Conservation (phyloP, 2,329 filamentous ascomycete genomes). For the Bipolaris gigantea region DNA sequence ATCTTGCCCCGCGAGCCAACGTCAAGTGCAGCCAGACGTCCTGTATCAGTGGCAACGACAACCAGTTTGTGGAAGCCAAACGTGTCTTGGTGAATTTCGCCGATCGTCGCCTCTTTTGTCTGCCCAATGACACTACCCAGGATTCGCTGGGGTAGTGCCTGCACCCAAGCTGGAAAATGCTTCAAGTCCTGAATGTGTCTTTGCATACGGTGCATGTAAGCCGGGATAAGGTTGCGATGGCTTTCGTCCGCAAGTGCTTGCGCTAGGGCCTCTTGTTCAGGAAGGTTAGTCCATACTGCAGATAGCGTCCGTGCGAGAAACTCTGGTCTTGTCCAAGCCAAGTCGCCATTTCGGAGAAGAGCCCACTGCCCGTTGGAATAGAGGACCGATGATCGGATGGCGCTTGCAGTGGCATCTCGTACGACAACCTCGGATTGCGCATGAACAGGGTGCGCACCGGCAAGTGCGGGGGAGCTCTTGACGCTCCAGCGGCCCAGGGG, state of each 20-base stretch:
- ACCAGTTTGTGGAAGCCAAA: slow-evolving; percentile 91
- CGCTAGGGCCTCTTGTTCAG: slow-evolving; percentile 71
- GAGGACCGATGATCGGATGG: slow-evolving; percentile 75
- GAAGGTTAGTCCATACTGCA: slow-evolving; percentile 78
- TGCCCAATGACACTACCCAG: slow-evolving; percentile 58
- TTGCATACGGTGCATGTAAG: slow-evolving; percentile 85
- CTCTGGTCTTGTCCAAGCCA: slow-evolving; percentile 80
- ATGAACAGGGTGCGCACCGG: slow-evolving; percentile 56
- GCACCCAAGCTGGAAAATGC: slow-evolving; percentile 73
- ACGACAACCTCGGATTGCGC: slow-evolving; percentile 81
- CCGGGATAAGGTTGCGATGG: slow-evolving; percentile 74
- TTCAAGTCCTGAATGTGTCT: slow-evolving; percentile 80
- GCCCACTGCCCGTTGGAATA: slow-evolving; percentile 73
- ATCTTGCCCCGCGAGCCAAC: slow-evolving; percentile 72
- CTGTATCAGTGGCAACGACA: slow-evolving; percentile 76
- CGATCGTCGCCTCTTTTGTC: slow-evolving; percentile 59
- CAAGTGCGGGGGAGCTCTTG: slow-evolving; percentile 45
- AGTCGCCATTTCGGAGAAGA: slow-evolving; percentile 78
- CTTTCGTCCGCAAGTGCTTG: slow-evolving; percentile 84
- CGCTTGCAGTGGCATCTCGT: slow-evolving; percentile 67
- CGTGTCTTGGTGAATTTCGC: slow-evolving; percentile 64
- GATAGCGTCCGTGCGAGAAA: slow-evolving; percentile 77
- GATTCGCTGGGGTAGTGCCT: slow-evolving; percentile 68
- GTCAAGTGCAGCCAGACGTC: slow-evolving; percentile 79
- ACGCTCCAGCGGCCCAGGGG: slow-evolving; percentile 74